These are phyloP conservation scores for Syzygium oleosum DNA, from an alignment of 345 rosid genomes.

Conservation along the genomic window DNA sequence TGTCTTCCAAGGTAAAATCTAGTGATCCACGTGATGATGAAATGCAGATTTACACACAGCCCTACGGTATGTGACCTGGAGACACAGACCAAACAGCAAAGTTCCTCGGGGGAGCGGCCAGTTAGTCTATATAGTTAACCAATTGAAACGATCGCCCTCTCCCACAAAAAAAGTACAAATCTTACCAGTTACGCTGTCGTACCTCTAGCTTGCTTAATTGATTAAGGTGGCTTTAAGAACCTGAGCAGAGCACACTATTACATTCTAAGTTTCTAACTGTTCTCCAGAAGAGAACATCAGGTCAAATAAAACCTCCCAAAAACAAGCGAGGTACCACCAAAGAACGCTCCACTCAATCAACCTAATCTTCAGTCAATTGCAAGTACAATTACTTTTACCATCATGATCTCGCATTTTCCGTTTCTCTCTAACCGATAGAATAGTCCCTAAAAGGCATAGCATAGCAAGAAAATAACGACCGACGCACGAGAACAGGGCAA, in stretches of 20 bases:
- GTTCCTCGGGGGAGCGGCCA: background rate
- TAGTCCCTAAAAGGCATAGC: background rate
- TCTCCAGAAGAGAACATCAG: background rate
- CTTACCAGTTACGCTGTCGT: background rate
- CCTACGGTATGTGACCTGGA: background rate
- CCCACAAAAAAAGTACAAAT: background rate
- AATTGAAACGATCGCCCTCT: background rate
- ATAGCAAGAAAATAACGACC: background rate
- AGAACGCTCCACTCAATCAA: background rate
- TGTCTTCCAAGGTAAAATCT: background rate
- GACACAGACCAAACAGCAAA: background rate
- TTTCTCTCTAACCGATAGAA: background rate
- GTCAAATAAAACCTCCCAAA: background rate
- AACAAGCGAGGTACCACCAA: background rate
- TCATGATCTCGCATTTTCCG: background rate
- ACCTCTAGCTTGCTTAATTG: background rate
- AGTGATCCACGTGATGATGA: background rate
- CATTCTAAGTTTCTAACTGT: background rate
- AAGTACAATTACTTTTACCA: background rate
- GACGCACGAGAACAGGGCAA: background rate
- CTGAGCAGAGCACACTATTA: background rate
- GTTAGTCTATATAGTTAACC: background rate
- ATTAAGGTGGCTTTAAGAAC: background rate
- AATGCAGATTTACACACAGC: background rate
- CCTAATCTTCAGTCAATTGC: background rate